phyloP scores from a whole-genome alignment of 352 stramenopile species.

The Lagenidium giganteum region DNA sequence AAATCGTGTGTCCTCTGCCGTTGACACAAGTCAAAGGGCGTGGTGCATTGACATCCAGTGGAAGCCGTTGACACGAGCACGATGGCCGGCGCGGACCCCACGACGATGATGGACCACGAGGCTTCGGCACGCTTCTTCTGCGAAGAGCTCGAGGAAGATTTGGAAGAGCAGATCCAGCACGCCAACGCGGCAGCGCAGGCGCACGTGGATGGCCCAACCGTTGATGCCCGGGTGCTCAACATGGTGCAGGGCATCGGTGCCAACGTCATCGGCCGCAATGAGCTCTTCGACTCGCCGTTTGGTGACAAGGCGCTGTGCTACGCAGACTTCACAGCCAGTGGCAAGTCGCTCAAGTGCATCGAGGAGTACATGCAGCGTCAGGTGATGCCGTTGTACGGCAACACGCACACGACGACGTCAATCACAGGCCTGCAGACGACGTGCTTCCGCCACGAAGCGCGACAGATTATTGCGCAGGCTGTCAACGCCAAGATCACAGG shows the following conservation, averaged over 20 bases:
- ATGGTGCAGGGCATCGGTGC: conserved; percentile 27
- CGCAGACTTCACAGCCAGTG: conserved; percentile 86
- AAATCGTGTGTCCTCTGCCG: too few relatives aligned
- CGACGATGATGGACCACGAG: too few relatives aligned
- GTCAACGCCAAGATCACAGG: conserved; percentile 80
- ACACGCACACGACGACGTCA: conserved; percentile 88
- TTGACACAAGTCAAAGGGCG: too few relatives aligned
- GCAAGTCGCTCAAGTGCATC: conserved; percentile 58
- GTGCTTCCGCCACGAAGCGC: conserved; percentile 85
- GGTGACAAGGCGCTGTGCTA: conserved; percentile 72
- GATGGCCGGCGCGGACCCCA: too few relatives aligned
- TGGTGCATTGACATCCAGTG: too few relatives aligned
- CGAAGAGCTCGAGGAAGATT: conserved; percentile 60
- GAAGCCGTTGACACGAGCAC: too few relatives aligned
- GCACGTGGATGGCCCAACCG: not conserved
- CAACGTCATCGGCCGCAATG: conserved; percentile 10
- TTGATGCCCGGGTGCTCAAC: too few relatives aligned
- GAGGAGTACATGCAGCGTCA: conserved; percentile 70
- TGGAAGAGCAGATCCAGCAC: conserved; percentile 20
- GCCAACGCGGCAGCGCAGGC: not conserved
- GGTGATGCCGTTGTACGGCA: conserved; percentile 88
- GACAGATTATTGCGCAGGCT: conserved; percentile 80
- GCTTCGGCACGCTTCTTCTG: conserved; percentile 57
- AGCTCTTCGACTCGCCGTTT: conserved; percentile 27
- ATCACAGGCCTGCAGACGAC: conserved; percentile 47